Evolutionary conservation across 495 filamentous ascomycete genomes (phyloP), one percentile per base, ranked within the genome.

Genomic region (Aspergillus heteromorphus): DNA sequence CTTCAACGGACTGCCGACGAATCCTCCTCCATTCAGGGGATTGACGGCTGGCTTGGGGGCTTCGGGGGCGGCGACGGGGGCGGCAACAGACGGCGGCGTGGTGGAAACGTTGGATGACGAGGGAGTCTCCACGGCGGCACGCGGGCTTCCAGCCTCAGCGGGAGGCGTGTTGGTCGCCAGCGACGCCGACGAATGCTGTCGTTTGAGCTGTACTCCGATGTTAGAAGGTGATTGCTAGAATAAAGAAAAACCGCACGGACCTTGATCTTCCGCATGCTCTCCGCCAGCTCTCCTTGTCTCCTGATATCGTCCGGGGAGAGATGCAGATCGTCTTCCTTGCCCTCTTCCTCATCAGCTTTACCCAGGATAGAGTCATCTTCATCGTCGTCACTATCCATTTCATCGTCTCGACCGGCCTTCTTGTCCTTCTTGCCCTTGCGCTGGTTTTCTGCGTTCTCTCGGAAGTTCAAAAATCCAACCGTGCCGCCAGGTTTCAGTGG

Each of bases 221-320:
- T 34, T 18, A 6, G 5, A 20, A 49, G 27, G 17, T 10, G 1
- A 42, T 49, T 34, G 19, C 4, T 13, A 14, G 41, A 25, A 13
- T 7, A 23, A 10, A 13, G 40, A 20, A 31, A 25, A 19, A 51
- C 38, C 16, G 7, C 54, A 73, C 87, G 65, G 81, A 95, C 92
- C 74, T 89, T 91, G 61, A 99, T 96, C 66, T 93, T 86, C 48
- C 89, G 81, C 20, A 99, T 86, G 23, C 91, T 91, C 58, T 96
- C 92, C 27, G 89, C 88, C 38, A 99, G 77, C 65, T 97, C 91
- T 13, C 88, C 90, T 55, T 90, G 83, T 54, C 85, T 82, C 64
- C 82, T 81, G 23, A 89, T 86, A 68, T 99, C 95, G 56, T 97
- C 92, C 1, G 83, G 78, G 42, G 82, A 87, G 40, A 86, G 70